Conservation (phyloP, 148 eudicot genomes). For the Silene latifolia region DNA sequence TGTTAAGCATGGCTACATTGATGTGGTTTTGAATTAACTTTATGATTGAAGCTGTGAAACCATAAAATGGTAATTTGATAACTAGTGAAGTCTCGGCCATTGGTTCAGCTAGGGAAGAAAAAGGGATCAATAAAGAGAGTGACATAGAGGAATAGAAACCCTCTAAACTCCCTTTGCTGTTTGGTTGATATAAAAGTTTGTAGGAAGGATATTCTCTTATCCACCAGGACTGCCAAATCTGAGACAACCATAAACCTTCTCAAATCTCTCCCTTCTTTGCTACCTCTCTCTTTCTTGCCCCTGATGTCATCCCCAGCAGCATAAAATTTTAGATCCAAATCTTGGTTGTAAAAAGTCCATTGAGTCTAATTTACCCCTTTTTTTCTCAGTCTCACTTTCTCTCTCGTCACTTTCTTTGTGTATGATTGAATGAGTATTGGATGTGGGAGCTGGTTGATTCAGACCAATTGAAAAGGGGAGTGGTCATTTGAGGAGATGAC, state of each 20-base stretch:
- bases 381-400: not conserved
- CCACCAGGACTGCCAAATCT: not conserved
- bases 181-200: not conserved
- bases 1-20: not conserved
- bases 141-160: not conserved
- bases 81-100: not conserved
- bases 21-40: not conserved
- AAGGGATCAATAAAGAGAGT: not conserved
- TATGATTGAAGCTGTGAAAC: not conserved
- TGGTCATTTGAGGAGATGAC: no score
- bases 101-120: not conserved
- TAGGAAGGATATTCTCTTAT: not conserved
- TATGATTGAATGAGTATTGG: not conserved
- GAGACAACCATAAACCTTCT: slow-evolving; percentile 4
- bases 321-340: not conserved
- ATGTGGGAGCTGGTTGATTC: not conserved
- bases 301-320: not conserved
- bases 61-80: no score
- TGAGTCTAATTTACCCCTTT: not conserved
- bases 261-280: not conserved
- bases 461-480: no score
- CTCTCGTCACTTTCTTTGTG: not conserved
- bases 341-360: not conserved
- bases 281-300: not conserved
- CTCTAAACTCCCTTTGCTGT: not conserved